Percentiles rank a stretch among this genome's conserved stretches.
These are phyloP conservation scores for Aethionema arabicum DNA, from an alignment of 345 rosid species.

Conservation along the genomic window DNA sequence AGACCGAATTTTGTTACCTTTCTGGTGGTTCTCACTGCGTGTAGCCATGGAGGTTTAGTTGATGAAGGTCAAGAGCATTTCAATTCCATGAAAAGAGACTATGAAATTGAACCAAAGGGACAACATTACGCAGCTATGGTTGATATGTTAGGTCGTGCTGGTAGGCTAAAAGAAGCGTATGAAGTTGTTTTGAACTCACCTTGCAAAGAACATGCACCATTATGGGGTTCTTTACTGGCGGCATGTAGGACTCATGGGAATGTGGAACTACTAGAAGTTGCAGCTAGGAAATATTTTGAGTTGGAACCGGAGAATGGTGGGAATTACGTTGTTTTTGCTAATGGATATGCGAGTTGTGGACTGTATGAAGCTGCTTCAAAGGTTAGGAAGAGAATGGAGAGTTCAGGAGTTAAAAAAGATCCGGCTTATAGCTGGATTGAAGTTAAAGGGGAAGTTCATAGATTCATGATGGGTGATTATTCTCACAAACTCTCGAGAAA, in stretches of 20 bases:
- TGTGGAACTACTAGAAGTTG: slow-evolving; percentile 50
- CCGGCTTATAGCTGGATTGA: slow-evolving; percentile 71
- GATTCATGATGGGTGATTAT: slow-evolving; percentile 51
- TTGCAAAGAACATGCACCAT: slow-evolving; percentile 51
- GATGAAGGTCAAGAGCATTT: slow-evolving; percentile 55
- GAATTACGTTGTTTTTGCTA: slow-evolving; percentile 63
- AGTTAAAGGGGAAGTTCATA: slow-evolving; percentile 51
- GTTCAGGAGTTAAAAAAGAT: slow-evolving; percentile 50
- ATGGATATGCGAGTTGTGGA: slow-evolving; percentile 62
- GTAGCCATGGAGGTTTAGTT: slow-evolving; percentile 71
- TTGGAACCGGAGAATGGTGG: slow-evolving; percentile 65
- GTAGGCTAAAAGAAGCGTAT: slow-evolving; percentile 62
- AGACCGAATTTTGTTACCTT: slow-evolving; percentile 66
- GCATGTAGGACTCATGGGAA: slow-evolving; percentile 68
- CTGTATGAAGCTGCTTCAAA: slow-evolving; percentile 59
- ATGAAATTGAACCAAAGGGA: slow-evolving; percentile 57
- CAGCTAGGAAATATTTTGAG: slow-evolving; percentile 52
- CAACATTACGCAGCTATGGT: slow-evolving; percentile 72
- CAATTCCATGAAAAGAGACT: slow-evolving; percentile 52
- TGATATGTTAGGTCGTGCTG: slow-evolving; percentile 68
- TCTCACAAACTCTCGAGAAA: slow-evolving; percentile 49
- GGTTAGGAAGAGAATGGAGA: slow-evolving; percentile 55
- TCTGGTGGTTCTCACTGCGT: slow-evolving; percentile 67
- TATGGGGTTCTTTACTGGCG: slow-evolving; percentile 75
- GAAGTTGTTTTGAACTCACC: slow-evolving; percentile 58